Base-by-base conservation (phyloP, 345 rosid species). In the Murraya koenigii region DNA sequence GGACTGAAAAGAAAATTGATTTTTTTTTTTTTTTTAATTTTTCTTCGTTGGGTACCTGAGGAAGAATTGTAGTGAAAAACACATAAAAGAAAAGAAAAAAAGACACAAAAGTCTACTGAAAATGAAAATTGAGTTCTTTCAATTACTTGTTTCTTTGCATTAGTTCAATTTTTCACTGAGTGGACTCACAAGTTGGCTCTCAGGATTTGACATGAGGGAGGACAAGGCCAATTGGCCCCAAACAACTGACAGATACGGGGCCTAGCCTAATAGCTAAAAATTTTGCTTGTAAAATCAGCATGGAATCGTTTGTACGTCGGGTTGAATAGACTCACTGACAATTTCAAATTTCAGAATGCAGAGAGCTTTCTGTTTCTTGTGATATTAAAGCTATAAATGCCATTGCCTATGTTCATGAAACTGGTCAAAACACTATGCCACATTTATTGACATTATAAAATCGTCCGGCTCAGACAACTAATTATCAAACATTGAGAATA, bases 261-360 rank as follows among this genome's bases (percentile, higher is more conserved):
- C 72, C 72, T 63, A 44, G 23, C 35, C 67, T 58, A n/a, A 22
- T 7, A 8, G 61, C 26, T 58, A 58, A 5, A 58, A 58, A 23
- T n/a, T n/a, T 69, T 69, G 72, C 72, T 69, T 69, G 72, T 69
- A 15, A 44, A 69, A 41, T 47, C 72, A 23, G 72, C 35, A 44
- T 69, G 35, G 72, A 69, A 69, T 69, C 72, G 19, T 52, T 55
- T 71, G 8, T 33, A 33, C 38, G 64, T n/a, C 33, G 17, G 49
- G 64, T n/a, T 36, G 33, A 58, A 25, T 71, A 66, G 71, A 56
- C 59, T 17, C 66, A 14, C 44, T 14, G 75, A 36, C 75, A 22
- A 23, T 30, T 63, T 56, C 52, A 56, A 56, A n/a, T 35, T 44
- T 44, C 49, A 13, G 49, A 44, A 13, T 72, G 33, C 75, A 36